Evolutionary conservation across 192 early-diverging fungal species (phyloP), one percentile per base, ranked within the genome.

Genomic region (Entomortierella lignicola): DNA sequence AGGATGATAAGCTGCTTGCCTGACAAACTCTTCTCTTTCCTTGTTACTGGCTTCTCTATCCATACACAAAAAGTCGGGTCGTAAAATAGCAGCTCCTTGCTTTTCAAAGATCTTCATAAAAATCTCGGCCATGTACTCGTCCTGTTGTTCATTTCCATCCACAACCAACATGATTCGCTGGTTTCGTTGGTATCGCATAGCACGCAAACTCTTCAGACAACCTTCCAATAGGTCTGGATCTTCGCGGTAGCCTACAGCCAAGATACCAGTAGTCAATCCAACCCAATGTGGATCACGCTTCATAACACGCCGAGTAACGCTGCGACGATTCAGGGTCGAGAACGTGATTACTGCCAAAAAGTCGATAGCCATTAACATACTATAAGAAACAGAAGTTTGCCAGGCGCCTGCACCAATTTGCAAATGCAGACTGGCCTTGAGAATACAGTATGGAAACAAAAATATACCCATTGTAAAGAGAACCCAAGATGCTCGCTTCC

Each of bases 281-380:
- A 65, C 67, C 74, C 74, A 79, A 60, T 69, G 66, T 7, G 74
- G 60, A 37, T 69, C 62, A 21, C 74, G 66, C 44, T 21, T 63
- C 55, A 60, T 79, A 27, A 79, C 74, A 4, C 74, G 43, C n/a
- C 48, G 57, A 50, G 69, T 79, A 39, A 79, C 61, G 17, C 57
- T 30, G 2, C 74, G 60, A 1, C 74, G 43, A 20, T 79, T 79
- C 12, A 79, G 53, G 2, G 74, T 66, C 51, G 61, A 65, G 44
- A 79, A 79, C 37, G 50, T 68, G 42, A 79, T 59, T 8, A 79
- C 74, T 1, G 74, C 74, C 67, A 79, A 69, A 54, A 79, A 79
- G 42, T 79, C 74, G n/a, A 79, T 23, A 2, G 74, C 74, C 74
- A 79, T 79, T 17, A 79, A 47, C 74, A 79, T 69, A 21, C 74